Percentiles rank a stretch among this genome's conserved stretches.
phyloP scores from a whole-genome alignment of 192 early-diverging fungal species.

The Funneliformis geosporum region DNA sequence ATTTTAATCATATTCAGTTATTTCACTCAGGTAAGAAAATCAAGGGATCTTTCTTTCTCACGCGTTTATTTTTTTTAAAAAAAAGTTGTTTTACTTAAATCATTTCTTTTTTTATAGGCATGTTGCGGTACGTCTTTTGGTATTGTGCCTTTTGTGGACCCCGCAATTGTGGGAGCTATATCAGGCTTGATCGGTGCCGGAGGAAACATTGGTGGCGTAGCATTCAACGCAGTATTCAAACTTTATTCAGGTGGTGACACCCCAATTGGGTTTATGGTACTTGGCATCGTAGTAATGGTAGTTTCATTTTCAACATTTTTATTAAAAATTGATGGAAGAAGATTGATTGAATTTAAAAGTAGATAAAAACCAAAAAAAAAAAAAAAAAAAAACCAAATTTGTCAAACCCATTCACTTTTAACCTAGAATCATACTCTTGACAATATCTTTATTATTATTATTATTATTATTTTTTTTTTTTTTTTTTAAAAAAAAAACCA shows the following conservation, averaged over 20 bases:
- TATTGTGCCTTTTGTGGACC: constrained; percentile 61
- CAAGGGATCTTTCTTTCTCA: neutral
- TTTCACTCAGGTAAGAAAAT: constrained; percentile 41
- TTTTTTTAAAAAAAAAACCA: too few species aligned
- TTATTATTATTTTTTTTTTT: too few species aligned
- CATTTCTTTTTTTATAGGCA: constrained; percentile 30
- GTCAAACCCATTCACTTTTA: neutral
- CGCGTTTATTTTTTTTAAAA: neutral
- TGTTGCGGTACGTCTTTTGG: constrained; percentile 61
- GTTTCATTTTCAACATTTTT: constrained; percentile 39
- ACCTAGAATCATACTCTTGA: too few species aligned
- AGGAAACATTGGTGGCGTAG: constrained; percentile 60
- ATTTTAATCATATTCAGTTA: constrained; percentile 57
- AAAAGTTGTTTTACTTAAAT: neutral
- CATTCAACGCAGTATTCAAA: constrained; percentile 57
- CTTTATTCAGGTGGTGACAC: constrained; percentile 35
- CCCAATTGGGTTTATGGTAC: constrained; percentile 43
- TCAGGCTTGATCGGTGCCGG: constrained; percentile 65
- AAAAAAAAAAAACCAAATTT: neutral
- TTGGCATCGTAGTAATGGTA: constrained; percentile 46
- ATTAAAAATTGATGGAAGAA: constrained; percentile 35
- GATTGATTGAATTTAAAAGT: constrained; percentile 22
- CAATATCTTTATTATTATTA: too few species aligned
- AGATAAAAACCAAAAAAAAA: neutral
- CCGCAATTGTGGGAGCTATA: constrained; percentile 45